Percentiles rank a stretch among this genome's conserved stretches.
These are phyloP conservation scores for Phytopythium mirpurense DNA, from an alignment of 352 stramenopile species.

Conservation along the genomic window DNA sequence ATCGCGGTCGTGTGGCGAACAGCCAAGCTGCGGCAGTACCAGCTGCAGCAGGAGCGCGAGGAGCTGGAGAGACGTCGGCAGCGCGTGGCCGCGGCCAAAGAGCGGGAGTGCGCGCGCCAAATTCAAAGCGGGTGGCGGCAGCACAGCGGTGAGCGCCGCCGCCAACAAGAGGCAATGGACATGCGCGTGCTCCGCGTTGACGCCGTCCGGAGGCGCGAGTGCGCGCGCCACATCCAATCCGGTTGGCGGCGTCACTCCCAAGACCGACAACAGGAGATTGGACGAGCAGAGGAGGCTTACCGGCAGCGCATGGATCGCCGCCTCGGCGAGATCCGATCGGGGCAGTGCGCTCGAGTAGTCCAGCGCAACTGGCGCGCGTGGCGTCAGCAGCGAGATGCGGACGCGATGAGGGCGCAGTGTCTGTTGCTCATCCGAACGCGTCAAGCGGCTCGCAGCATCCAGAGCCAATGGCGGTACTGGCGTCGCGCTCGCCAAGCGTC, in stretches of 20 bases:
- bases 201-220: background rate
- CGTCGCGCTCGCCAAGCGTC: background rate
- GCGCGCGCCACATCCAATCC: slow-evolving; percentile 4
- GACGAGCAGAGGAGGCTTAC: background rate
- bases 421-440: background rate
- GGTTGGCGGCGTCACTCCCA: background rate
- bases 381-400: background rate
- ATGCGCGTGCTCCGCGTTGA: background rate
- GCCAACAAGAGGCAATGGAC: background rate
- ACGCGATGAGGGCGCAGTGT: background rate
- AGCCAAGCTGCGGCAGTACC: background rate
- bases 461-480: slow-evolving; percentile 1
- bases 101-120: slow-evolving; percentile 1
- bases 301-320: background rate
- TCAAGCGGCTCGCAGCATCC: background rate
- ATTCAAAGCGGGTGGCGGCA: slow-evolving; percentile 10
- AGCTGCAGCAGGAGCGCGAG: background rate
- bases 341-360: slow-evolving; percentile 7
- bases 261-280: background rate
- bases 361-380: slow-evolving; percentile 14
- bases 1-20: background rate
- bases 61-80: background rate
- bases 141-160: slow-evolving; percentile 13
- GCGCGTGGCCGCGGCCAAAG: background rate
- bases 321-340: background rate